Evolutionary conservation across 140 eudicot genomes (phyloP).

Genomic region (Ambrosia hybrid): DNA sequence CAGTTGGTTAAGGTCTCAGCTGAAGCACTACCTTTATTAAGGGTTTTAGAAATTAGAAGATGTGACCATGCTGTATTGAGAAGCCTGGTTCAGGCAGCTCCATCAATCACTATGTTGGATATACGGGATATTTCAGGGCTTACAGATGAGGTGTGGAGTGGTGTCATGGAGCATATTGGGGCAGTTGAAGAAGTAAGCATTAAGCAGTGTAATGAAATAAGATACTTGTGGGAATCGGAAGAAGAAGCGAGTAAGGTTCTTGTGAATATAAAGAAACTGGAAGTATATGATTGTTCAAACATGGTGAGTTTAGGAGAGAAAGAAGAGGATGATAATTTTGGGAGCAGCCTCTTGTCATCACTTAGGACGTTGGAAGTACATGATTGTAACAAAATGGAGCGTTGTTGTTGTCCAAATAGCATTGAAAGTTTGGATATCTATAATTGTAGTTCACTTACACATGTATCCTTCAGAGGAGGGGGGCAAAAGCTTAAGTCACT

Average conservation of each 20-base stretch:
- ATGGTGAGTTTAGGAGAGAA: constrained; percentile 3
- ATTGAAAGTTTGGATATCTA: neutral
- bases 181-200: neutral
- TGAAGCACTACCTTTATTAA: neutral
- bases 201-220: neutral
- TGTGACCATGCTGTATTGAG: neutral
- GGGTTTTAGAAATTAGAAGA: neutral
- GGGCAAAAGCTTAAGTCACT: constrained; percentile 4
- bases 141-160: neutral
- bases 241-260: neutral
- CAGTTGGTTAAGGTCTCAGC: neutral
- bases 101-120: neutral
- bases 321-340: neutral
- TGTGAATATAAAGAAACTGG: neutral
- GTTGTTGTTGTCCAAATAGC: neutral
- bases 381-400: neutral
- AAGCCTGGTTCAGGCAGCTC: neutral
- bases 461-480: neutral
- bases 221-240: neutral
- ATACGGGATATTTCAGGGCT: neutral
- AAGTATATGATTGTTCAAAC: neutral
- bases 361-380: neutral
- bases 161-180: neutral
- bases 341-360: neutral
- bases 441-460: neutral